Base-by-base conservation (phyloP, 768 basidiomycete genomes). In the Nidula microcarpa region DNA sequence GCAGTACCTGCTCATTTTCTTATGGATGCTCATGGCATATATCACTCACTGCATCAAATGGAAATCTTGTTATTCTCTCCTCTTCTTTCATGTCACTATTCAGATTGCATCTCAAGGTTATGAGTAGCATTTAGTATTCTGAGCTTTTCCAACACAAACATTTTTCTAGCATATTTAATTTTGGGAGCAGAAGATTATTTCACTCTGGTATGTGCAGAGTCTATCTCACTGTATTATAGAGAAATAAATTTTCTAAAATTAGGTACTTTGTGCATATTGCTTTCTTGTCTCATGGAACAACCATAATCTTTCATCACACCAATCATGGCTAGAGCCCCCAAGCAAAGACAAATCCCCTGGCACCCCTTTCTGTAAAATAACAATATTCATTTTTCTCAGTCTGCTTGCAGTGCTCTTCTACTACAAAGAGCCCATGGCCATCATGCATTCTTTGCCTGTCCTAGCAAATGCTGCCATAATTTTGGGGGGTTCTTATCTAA, bases 241-340 rank as follows among this genome's bases (percentile, higher is more conserved):
- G 37, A 8, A 17, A 45, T 17, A 11, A 8, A 9, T 23, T 39
- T 39, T n/a, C n/a, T 39, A 39, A 9, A 11, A 10, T 56, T 61
- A 56, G 54, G 62, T 58, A 36, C 61, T 72, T 5, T 71, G 69
- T 51, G 55, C 69, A 7, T 69, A 66, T 51, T 65, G 69, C 16
- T 71, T 69, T 61, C 60, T 71, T 50, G 63, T 70, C 18, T 66
- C 65, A 11, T 72, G 71, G 71, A 69, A 72, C 33, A 60, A 68
- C 44, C 67, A 65, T 48, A 71, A 71, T 47, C 58, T 66, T 18
- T 57, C 60, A 3, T 57, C 53, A 8, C 64, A 63, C 8, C 59
- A 63, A 34, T 69, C 68, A n/a, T 72, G 69, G 69, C 62, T 72
- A 6, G 71, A 72, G 53, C 70, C 68, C 10, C 64, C 63, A 23